Percentiles rank a stretch among this genome's conserved stretches.
Evolutionary conservation across 495 filamentous ascomycete species (phyloP).

Genomic region (Delitschia confertaspora): DNA sequence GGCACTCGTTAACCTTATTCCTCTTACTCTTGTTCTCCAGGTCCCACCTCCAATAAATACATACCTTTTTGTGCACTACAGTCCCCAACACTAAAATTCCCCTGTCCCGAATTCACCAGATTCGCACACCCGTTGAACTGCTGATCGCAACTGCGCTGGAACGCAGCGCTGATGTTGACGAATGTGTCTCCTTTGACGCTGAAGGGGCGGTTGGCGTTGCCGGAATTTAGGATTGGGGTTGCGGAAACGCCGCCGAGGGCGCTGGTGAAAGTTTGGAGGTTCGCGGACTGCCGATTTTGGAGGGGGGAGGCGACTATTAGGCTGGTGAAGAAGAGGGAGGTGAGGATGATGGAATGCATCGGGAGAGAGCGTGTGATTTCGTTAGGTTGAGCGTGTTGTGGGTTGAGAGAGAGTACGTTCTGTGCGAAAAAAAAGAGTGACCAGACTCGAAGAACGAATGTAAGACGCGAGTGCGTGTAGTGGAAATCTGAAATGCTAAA

Average conservation of each 20-base stretch:
- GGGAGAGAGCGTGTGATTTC: slow-evolving; percentile 1
- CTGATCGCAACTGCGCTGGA: slow-evolving; percentile 26
- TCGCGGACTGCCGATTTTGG: not conserved
- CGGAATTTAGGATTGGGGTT: slow-evolving; percentile 22
- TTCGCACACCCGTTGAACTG: slow-evolving; percentile 29
- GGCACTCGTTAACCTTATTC: not conserved
- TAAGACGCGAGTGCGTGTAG: slow-evolving; percentile 10
- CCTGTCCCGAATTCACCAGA: slow-evolving; percentile 20
- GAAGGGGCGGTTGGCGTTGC: slow-evolving; percentile 23
- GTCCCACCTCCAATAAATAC: not conserved
- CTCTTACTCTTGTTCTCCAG: not conserved
- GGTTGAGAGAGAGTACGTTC: not conserved
- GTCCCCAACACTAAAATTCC: slow-evolving; percentile 13
- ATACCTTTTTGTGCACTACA: slow-evolving; percentile 18
- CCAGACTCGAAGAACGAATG: slow-evolving; percentile 26
- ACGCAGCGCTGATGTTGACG: slow-evolving; percentile 23
- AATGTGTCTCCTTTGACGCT: slow-evolving; percentile 26
- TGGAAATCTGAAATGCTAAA: slow-evolving; percentile 6
- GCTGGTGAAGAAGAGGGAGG: slow-evolving; percentile 5
- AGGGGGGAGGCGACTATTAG: slow-evolving; percentile 8
- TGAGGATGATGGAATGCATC: slow-evolving; percentile 22
- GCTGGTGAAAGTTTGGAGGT: slow-evolving; percentile 26
- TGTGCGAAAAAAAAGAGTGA: slow-evolving; percentile 13
- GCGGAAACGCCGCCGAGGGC: slow-evolving; percentile 22
- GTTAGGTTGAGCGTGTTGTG: not conserved